Evolutionary conservation across 1,284 basidiomycete species (phyloP).

Genomic region (Spongispora temasekensis): DNA sequence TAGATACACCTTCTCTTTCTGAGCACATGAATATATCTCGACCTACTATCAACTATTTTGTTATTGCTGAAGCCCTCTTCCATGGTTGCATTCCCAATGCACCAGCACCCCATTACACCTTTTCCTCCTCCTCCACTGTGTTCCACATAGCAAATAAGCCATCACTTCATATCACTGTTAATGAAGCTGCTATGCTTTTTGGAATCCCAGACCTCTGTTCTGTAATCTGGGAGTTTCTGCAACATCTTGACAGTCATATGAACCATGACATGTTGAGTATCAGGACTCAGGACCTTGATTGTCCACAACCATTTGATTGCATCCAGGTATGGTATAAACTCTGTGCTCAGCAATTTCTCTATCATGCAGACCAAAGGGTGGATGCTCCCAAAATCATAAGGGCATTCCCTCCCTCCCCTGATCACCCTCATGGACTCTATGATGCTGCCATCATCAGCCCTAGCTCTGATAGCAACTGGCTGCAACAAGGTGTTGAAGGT

Average conservation of each 20-base stretch:
- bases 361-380: background rate
- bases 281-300: background rate
- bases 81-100: background rate
- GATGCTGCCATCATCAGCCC: background rate
- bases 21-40: background rate
- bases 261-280: background rate
- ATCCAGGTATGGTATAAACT: slow-evolving; percentile 9
- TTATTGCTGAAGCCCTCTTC: background rate
- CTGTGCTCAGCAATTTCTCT: background rate
- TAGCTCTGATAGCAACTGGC: background rate
- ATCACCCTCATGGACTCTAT: background rate
- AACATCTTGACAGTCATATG: too few relatives aligned
- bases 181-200: slow-evolving; percentile 1
- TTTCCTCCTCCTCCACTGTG: background rate
- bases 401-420: background rate
- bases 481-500: background rate
- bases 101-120: background rate
- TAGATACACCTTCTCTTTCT: background rate
- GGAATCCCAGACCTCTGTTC: slow-evolving; percentile 1
- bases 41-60: slow-evolving; percentile 1
- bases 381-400: background rate
- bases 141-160: slow-evolving; percentile 6
- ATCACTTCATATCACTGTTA: background rate
- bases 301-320: background rate
- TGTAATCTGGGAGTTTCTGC: background rate